These are phyloP conservation scores for Crepidotus variabilis DNA, from an alignment of 768 basidiomycete genomes.

Conservation along the genomic window DNA sequence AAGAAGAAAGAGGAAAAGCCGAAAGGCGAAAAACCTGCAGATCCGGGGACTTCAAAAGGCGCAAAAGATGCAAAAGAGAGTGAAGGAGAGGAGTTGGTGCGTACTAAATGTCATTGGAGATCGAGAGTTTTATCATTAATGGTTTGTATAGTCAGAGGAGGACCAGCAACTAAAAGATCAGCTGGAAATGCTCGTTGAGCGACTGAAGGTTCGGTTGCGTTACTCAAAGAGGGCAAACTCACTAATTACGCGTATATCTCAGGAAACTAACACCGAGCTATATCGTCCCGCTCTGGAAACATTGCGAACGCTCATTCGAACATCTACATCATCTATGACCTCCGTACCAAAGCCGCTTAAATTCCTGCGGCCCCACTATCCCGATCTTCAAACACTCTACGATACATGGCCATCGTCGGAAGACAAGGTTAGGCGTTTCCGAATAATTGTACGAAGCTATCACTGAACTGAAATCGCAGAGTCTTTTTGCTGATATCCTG, in stretches of 20 bases:
- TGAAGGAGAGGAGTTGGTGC: constrained; percentile 78
- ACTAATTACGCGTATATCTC: constrained; percentile 6
- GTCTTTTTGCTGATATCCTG: constrained; percentile 93
- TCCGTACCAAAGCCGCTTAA: constrained; percentile 98
- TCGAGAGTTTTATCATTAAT: constrained; percentile 3
- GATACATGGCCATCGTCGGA: constrained; percentile 77
- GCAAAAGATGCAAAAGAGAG: constrained; percentile 48
- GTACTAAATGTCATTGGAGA: constrained; percentile 24
- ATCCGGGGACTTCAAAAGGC: constrained; percentile 50
- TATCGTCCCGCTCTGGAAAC: constrained; percentile 92
- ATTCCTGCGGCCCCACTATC: constrained; percentile 94
- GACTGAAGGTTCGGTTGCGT: constrained; percentile 66
- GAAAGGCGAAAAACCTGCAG: constrained; percentile 23
- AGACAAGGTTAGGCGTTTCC: constrained; percentile 53
- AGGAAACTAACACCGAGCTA: constrained; percentile 87
- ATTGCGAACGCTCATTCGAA: constrained; percentile 87
- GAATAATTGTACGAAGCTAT: neutral
- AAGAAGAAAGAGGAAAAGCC: constrained; percentile 62
- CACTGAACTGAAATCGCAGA: constrained; percentile 42
- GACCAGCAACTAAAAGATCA: constrained; percentile 91
- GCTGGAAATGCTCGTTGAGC: constrained; percentile 94
- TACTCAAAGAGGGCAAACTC: constrained; percentile 12
- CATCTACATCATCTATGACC: constrained; percentile 98
- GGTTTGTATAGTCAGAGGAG: constrained; percentile 75
- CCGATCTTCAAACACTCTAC: constrained; percentile 78